These are phyloP conservation scores for Orbilia javanica DNA, from an alignment of 2,329 filamentous ascomycete species.

Conservation along the genomic window DNA sequence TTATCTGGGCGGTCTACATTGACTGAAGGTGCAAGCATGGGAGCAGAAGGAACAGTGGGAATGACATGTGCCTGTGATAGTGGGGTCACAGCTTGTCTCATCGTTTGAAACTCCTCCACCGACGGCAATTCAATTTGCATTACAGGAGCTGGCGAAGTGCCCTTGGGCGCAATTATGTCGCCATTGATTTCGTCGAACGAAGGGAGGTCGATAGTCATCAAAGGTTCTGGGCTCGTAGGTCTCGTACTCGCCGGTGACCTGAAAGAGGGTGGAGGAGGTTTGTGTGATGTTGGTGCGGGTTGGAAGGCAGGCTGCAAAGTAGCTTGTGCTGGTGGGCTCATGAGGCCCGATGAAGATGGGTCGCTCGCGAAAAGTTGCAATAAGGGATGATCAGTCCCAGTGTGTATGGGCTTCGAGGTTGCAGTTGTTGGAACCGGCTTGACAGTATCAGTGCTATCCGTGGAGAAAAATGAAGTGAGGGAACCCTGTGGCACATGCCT, in stretches of 20 bases:
- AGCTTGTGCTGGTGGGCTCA: conserved; percentile 20
- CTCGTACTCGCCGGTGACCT: conserved; percentile 56
- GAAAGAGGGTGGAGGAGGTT: conserved; percentile 32
- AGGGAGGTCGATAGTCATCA: conserved; percentile 58
- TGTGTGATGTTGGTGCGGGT: conserved; percentile 27
- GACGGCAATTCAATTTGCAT: conserved; percentile 54
- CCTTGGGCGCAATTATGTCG: conserved; percentile 39
- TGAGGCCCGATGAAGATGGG: background rate
- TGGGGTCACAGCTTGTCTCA: conserved; percentile 52
- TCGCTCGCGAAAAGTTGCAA: conserved; percentile 48
- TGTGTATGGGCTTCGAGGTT: conserved; percentile 24
- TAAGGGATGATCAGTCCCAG: conserved; percentile 50
- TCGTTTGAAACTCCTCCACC: conserved; percentile 49
- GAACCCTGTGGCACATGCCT: conserved; percentile 42
- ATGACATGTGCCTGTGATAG: conserved; percentile 48
- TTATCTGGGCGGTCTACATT: conserved; percentile 35
- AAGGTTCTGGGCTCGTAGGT: conserved; percentile 49
- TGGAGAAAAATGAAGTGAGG: conserved; percentile 43
- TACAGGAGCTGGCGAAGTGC: conserved; percentile 45
- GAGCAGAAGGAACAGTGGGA: conserved; percentile 38
- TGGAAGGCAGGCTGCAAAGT: conserved; percentile 53
- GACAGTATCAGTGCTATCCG: conserved; percentile 50
- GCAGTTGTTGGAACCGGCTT: conserved; percentile 29
- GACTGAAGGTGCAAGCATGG: conserved; percentile 29
- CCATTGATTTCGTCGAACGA: conserved; percentile 54